Evolutionary conservation across 1,284 basidiomycete species (phyloP).

Genomic region (Sanghuangporus baumii): DNA sequence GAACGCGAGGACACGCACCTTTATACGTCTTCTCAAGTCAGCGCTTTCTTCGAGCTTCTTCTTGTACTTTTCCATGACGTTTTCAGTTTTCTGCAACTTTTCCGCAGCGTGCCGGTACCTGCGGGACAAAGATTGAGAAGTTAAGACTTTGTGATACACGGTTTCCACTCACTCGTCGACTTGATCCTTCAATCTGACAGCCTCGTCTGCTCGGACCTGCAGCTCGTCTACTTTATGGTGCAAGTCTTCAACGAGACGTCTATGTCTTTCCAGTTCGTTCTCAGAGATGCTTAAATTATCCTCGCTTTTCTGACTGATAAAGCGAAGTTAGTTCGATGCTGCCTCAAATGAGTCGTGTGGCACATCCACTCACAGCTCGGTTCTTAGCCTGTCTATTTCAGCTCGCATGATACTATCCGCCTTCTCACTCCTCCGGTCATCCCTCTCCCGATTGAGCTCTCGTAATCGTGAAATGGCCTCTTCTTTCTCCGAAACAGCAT

Average conservation of each 20-base stretch:
- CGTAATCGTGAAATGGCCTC: slow-evolving; percentile 55
- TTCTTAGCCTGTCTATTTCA: slow-evolving; percentile 75
- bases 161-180: slow-evolving; percentile 75
- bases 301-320: slow-evolving; percentile 79
- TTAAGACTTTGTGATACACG: slow-evolving; percentile 9
- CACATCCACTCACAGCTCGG: slow-evolving; percentile 63
- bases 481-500: slow-evolving; percentile 65
- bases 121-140: neutral
- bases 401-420: slow-evolving; percentile 63
- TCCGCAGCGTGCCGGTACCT: slow-evolving; percentile 86
- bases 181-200: slow-evolving; percentile 81
- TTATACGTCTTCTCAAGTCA: slow-evolving; percentile 81
- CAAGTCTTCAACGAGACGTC: slow-evolving; percentile 60
- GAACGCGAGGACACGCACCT: slow-evolving; percentile 40
- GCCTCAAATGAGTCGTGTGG: neutral
- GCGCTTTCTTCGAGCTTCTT: slow-evolving; percentile 95
- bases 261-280: slow-evolving; percentile 75
- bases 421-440: slow-evolving; percentile 57
- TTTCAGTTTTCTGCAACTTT: slow-evolving; percentile 88
- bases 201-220: slow-evolving; percentile 73
- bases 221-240: slow-evolving; percentile 80
- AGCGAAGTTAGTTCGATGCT: slow-evolving; percentile 23
- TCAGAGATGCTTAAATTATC: slow-evolving; percentile 80
- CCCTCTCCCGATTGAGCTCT: slow-evolving; percentile 52
- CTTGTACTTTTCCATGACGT: slow-evolving; percentile 98